phyloP scores from a whole-genome alignment of 1,284 basidiomycete species.

The Cutaneotrichosporon mucoides region DNA sequence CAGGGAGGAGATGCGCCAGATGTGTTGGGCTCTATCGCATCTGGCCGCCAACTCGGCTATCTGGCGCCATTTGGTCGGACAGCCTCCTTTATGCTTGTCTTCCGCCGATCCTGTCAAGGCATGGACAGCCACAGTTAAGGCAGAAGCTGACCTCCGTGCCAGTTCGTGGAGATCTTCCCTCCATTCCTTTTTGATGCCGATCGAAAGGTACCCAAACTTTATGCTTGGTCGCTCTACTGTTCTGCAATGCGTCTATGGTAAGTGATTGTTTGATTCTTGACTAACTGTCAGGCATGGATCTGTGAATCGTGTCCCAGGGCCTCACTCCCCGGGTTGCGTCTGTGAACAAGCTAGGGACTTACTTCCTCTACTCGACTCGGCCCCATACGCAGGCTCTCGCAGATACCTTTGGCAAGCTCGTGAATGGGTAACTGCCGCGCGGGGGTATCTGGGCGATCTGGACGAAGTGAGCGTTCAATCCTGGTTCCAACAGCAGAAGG shows the following conservation, averaged over 20 bases:
- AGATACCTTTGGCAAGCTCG: slow-evolving; percentile 27
- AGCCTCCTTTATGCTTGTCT: slow-evolving; percentile 14
- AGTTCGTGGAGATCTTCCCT: slow-evolving; percentile 31
- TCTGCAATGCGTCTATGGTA: slow-evolving; percentile 26
- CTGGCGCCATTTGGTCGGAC: slow-evolving; percentile 19
- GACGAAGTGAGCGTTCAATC: not conserved
- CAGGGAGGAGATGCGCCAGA: slow-evolving; percentile 29
- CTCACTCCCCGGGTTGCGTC: not conserved
- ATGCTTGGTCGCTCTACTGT: slow-evolving; percentile 29
- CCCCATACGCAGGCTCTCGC: slow-evolving; percentile 1
- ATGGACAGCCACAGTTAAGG: slow-evolving; percentile 6
- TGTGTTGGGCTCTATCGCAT: slow-evolving; percentile 29
- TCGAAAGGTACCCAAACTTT: slow-evolving; percentile 1
- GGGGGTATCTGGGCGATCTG: slow-evolving; percentile 9
- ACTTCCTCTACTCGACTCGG: slow-evolving; percentile 9
- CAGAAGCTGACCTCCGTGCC: not conserved
- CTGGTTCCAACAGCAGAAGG: slow-evolving; percentile 8
- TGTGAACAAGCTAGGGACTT: slow-evolving; percentile 2
- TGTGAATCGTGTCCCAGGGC: not conserved
- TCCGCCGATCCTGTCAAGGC: slow-evolving; percentile 24
- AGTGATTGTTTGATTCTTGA: not conserved
- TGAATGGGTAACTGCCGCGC: slow-evolving; percentile 22
- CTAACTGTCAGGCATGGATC: slow-evolving; percentile 12
- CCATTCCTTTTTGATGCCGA: slow-evolving; percentile 11
- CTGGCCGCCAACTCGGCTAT: slow-evolving; percentile 24